These are phyloP conservation scores for Fusarium metavorans DNA, from an alignment of 2,329 filamentous ascomycete genomes.

Conservation along the genomic window DNA sequence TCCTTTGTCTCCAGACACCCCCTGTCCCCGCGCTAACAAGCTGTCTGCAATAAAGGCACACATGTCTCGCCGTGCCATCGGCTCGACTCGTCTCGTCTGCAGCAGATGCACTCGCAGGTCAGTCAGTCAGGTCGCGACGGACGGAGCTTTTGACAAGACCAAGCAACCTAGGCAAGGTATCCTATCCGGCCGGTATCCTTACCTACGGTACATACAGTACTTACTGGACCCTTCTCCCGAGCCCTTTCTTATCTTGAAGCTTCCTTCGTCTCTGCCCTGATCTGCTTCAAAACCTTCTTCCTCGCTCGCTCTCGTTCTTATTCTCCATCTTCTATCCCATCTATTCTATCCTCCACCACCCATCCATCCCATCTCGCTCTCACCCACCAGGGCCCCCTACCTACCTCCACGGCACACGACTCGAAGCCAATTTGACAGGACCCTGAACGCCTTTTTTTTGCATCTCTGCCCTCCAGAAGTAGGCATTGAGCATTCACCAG, in stretches of 20 bases:
- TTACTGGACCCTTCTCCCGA: conserved; percentile 11
- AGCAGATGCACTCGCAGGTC: conserved; percentile 57
- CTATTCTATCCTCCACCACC: conserved; percentile 14
- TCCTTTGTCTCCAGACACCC: conserved; percentile 57
- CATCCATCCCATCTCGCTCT: not conserved
- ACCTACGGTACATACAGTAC: not conserved
- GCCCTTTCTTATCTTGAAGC: conserved; percentile 9
- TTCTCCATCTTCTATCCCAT: conserved; percentile 7
- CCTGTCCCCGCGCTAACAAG: conserved; percentile 63
- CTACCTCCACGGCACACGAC: conserved; percentile 12
- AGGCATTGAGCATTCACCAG: conserved; percentile 17
- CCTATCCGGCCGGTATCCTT: conserved; percentile 4
- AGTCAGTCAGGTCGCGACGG: conserved; percentile 46
- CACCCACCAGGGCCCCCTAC: not conserved
- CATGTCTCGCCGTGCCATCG: conserved; percentile 60
- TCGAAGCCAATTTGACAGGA: conserved; percentile 28
- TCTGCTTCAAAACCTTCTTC: conserved; percentile 27
- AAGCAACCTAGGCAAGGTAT: not conserved
- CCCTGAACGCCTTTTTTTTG: conserved; percentile 13
- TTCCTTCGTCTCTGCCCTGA: conserved; percentile 20
- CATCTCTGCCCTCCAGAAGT: not conserved
- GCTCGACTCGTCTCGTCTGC: conserved; percentile 63
- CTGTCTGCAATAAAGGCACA: conserved; percentile 74
- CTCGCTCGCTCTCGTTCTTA: conserved; percentile 4
- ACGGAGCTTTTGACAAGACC: conserved; percentile 48